Evolutionary conservation across 768 basidiomycete species (phyloP), one percentile per base, ranked within the genome.

Genomic region (Amyloporia xantha): DNA sequence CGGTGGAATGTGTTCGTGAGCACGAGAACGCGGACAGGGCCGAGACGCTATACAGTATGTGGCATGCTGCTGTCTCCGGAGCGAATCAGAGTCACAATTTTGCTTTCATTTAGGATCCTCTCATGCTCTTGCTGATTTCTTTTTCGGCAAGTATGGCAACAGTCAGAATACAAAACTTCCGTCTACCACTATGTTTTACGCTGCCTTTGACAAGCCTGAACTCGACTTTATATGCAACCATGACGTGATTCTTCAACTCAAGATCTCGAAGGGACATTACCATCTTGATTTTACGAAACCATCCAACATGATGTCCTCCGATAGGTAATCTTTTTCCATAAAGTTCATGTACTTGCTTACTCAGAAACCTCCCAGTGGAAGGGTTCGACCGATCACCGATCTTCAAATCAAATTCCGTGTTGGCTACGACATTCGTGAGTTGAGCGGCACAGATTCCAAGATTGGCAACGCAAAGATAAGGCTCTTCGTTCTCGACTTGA

Each of bases 201-300:
- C 57, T 17, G 28, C 36, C 10, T 58, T 61, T 28, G 55, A 40
- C 30, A 48, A 51, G 36, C 64, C 64, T 11, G 24, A 44, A 6
- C 24, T 66, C 26, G 51, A 58, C 33, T 66, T 66, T 49, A 49
- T 64, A 21, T 66, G 64, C 50, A 63, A 66, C 47, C 64, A 66
- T 44, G 60, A 66, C 30, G 63, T 53, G 7, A 40, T 60, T 10
- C 39, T 66, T 27, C 46, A 45, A 13, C 40, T 66, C 33, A 54
- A 52, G 19, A 50, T 66, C 36, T 41, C 43, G 4, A 45, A 52
- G n/a, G 63, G 61, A 20, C 57, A 62, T 39, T 64, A 53, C 51
- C 59, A 61, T 41, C 41, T 49, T 17, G 54, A 64, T 15, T 47
- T 42, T 43, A 27, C 37, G n/a, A 47, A 47, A 19, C 48, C 49